Conservation (phyloP, 768 basidiomycete genomes). For the Antrodiella citrinella region DNA sequence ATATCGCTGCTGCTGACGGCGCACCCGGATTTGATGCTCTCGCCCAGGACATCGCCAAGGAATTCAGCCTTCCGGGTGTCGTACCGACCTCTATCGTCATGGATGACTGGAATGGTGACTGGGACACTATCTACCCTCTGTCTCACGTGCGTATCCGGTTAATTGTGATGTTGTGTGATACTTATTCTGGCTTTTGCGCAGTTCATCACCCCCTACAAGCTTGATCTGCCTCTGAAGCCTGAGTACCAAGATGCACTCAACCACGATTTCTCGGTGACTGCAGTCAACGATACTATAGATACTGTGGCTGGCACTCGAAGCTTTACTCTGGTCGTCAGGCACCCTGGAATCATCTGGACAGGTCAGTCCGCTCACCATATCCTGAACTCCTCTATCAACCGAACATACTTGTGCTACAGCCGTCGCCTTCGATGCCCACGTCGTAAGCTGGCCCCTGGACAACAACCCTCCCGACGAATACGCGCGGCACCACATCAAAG, state of each 20-base stretch:
- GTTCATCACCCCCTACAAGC: slow-evolving; percentile 82
- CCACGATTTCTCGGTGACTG: slow-evolving; percentile 42
- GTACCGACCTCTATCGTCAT: slow-evolving; percentile 44
- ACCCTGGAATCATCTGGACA: slow-evolving; percentile 85
- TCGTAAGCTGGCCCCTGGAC: slow-evolving; percentile 78
- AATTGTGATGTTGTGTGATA: background rate
- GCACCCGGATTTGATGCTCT: slow-evolving; percentile 68
- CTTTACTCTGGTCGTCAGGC: slow-evolving; percentile 60
- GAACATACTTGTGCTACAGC: slow-evolving; percentile 30
- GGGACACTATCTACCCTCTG: slow-evolving; percentile 83
- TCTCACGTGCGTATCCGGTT: slow-evolving; percentile 45
- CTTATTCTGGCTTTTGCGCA: slow-evolving; percentile 20
- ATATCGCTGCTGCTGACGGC: slow-evolving; percentile 76
- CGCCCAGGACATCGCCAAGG: slow-evolving; percentile 47
- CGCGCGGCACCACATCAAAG: slow-evolving; percentile 84
- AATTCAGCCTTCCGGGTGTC: slow-evolving; percentile 43
- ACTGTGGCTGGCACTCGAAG: slow-evolving; percentile 53
- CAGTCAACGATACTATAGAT: slow-evolving; percentile 50
- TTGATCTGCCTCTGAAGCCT: slow-evolving; percentile 47
- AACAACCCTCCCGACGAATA: slow-evolving; percentile 68
- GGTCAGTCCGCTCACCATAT: slow-evolving; percentile 29
- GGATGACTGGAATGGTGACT: slow-evolving; percentile 77
- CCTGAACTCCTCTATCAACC: background rate
- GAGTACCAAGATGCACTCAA: slow-evolving; percentile 20
- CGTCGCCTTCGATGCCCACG: slow-evolving; percentile 87